A percentile compares a stretch with the other conserved stretches of the same genome.
Evolutionary conservation across 768 basidiomycete species (phyloP).

Genomic region (Lactifluus echinatus): DNA sequence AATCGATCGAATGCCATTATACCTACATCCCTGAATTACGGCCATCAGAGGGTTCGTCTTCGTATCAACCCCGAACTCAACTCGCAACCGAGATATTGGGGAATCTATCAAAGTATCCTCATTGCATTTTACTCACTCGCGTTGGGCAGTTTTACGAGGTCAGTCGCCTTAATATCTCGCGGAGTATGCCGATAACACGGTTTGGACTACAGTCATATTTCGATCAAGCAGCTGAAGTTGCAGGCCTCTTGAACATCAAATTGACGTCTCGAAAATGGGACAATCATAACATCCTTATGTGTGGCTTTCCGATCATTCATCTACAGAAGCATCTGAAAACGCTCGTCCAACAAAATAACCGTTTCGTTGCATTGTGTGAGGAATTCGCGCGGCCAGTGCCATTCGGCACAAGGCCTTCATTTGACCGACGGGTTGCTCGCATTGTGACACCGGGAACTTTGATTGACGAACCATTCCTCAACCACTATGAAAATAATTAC

Average conservation of each 20-base stretch:
- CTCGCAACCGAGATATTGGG: slow-evolving; percentile 63
- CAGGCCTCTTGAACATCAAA: slow-evolving; percentile 73
- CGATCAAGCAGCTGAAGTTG: slow-evolving; percentile 75
- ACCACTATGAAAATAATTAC: slow-evolving; percentile 84
- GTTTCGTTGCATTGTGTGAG: slow-evolving; percentile 90
- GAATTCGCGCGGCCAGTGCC: slow-evolving; percentile 57
- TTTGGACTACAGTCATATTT: slow-evolving; percentile 72
- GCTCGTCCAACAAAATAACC: slow-evolving; percentile 72
- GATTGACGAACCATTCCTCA: slow-evolving; percentile 84
- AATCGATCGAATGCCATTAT: not conserved
- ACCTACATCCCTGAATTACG: not conserved
- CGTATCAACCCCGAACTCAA: slow-evolving; percentile 28
- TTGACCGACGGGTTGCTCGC: slow-evolving; percentile 75
- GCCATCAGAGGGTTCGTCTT: not conserved
- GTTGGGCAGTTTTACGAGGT: slow-evolving; percentile 97
- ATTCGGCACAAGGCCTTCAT: slow-evolving; percentile 45
- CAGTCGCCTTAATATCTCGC: slow-evolving; percentile 8
- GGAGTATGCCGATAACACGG: not conserved
- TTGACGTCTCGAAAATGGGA: slow-evolving; percentile 71
- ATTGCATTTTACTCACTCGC: slow-evolving; percentile 83
- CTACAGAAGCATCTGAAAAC: slow-evolving; percentile 82
- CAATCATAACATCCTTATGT: slow-evolving; percentile 65
- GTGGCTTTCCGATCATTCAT: slow-evolving; percentile 82
- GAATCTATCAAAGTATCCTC: slow-evolving; percentile 71
- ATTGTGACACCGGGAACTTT: slow-evolving; percentile 92